Conservation (phyloP, 176 grass and related monocot species). For the Oryza meyeriana region DNA sequence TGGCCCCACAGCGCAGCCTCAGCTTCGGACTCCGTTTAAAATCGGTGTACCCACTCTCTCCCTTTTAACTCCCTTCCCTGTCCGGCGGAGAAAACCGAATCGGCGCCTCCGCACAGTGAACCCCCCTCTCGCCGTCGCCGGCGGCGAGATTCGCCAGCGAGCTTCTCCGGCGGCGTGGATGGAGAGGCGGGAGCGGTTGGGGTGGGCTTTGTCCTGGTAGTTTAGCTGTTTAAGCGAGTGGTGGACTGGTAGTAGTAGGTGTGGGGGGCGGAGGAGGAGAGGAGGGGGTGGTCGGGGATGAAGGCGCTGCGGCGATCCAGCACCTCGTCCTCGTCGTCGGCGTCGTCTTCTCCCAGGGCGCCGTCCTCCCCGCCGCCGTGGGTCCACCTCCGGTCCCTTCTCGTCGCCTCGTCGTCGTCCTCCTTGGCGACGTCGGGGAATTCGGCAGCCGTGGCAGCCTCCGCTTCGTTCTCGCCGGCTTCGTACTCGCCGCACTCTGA, state of each 20-base stretch:
- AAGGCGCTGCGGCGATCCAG: conserved; percentile 75
- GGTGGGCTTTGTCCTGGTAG: conserved; percentile 17
- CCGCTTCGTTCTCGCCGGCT: conserved; percentile 36
- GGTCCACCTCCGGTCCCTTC: conserved; percentile 71
- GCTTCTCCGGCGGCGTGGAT: conserved; percentile 6
- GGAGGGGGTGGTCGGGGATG: conserved; percentile 31
- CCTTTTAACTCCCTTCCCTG: conserved; percentile 27
- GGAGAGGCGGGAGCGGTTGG: conserved; percentile 30
- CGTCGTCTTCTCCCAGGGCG: conserved; percentile 38
- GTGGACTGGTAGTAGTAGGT: not conserved
- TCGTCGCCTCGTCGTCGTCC: conserved; percentile 48
- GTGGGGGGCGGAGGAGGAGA: not conserved
- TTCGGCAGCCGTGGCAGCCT: conserved; percentile 28
- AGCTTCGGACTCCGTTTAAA: not conserved
- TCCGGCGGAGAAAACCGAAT: not conserved
- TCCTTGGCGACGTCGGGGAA: conserved; percentile 18
- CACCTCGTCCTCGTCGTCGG: conserved; percentile 50
- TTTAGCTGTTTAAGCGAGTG: not conserved
- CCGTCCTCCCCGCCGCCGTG: conserved; percentile 40
- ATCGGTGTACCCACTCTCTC: conserved; percentile 5
- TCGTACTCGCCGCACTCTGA: conserved; percentile 52
- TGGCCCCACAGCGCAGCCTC: not conserved
- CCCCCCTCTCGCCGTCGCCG: not conserved
- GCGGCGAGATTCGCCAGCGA: not conserved
- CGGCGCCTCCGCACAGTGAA: not conserved